Base-by-base conservation (phyloP, 495 filamentous ascomycete species). In the Lasiosphaeria hispida region DNA sequence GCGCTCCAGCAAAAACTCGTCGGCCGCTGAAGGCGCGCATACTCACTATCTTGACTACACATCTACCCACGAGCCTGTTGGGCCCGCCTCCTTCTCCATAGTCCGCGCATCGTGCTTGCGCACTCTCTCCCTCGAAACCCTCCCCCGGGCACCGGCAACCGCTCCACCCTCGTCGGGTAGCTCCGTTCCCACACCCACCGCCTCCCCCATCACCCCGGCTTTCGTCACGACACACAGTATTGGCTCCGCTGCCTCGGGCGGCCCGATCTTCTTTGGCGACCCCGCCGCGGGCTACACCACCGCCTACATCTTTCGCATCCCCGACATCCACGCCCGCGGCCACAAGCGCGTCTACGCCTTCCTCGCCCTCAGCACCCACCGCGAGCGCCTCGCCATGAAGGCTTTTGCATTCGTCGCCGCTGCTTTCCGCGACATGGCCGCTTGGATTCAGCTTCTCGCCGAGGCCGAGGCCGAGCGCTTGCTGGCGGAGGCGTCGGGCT, bases 271-370 rank as follows among this genome's bases (percentile, higher is more conserved):
- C 63, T 97, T 96, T 61, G 91, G 91, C 19, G 92, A 96, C 63
- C 80, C 87, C 3, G 73, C 81, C 0, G 84, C 87, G 3, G 93
- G 92, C 43, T 95, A 93, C 73, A 96, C 92, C 3, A 93, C 93
- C 10, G 92, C 92, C 56, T 96, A 90, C 70, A 87, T 95, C 64
- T 96, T 97, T 69, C 90, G 90, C 18, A 87, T 96, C 9, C 85
- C 87, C 14, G 92, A 97, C 68, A 81, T 91, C 17, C 87, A 92
- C 73, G 91, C 92, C 14, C 90, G 92, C 37, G 92, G 92, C 42
- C 85, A 89, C 59, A 84, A 87, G 62, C 85, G 92, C 57, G 87
- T 89, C 41, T 97, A 97, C 72, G 91, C 92, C 41, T 80, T 97
- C 42, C 77, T 96, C 47, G 90, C 89, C n/a, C 83, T 96, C 53